These are phyloP conservation scores for Carallia pectinifolia DNA, from an alignment of 345 rosid species.

Conservation along the genomic window DNA sequence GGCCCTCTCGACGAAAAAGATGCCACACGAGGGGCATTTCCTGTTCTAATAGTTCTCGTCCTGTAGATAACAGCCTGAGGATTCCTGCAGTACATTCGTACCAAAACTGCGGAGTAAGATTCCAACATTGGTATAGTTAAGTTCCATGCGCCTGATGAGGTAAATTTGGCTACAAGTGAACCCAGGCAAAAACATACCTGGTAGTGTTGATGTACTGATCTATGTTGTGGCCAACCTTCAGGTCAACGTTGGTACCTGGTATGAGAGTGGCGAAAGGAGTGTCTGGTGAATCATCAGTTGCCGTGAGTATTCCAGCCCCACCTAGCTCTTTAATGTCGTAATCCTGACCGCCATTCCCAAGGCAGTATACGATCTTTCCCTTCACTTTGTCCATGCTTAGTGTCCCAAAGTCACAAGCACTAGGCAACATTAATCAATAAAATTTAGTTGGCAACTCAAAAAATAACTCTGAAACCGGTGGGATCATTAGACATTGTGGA, in stretches of 20 bases:
- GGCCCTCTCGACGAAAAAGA: conserved; percentile 89
- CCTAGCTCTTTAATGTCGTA: conserved; percentile 35
- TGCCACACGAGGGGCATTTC: conserved; percentile 53
- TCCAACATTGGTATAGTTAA: no score
- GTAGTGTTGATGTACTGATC: conserved; percentile 68
- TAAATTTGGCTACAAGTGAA: not conserved
- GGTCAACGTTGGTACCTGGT: conserved; percentile 38
- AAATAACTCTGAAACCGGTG: not conserved
- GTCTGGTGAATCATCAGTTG: conserved; percentile 28
- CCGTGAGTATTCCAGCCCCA: conserved; percentile 56
- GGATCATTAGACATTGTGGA: no score
- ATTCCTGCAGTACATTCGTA: conserved; percentile 32
- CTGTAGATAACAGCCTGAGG: conserved; percentile 57
- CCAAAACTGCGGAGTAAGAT: not conserved
- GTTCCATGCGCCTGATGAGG: no score
- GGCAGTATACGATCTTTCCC: conserved; percentile 72
- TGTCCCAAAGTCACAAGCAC: conserved; percentile 64
- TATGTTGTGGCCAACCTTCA: conserved; percentile 44
- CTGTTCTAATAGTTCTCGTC: conserved; percentile 36
- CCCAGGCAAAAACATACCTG: conserved; percentile 38
- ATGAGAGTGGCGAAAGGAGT: conserved; percentile 37
- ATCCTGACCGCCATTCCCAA: conserved; percentile 45
- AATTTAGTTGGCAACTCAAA: not conserved
- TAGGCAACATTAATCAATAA: conserved; percentile 17
- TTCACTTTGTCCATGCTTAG: conserved; percentile 48